Evolutionary conservation across 805 yeast genomes (phyloP).

Genomic region (Wickerhamiella qilinensis): DNA sequence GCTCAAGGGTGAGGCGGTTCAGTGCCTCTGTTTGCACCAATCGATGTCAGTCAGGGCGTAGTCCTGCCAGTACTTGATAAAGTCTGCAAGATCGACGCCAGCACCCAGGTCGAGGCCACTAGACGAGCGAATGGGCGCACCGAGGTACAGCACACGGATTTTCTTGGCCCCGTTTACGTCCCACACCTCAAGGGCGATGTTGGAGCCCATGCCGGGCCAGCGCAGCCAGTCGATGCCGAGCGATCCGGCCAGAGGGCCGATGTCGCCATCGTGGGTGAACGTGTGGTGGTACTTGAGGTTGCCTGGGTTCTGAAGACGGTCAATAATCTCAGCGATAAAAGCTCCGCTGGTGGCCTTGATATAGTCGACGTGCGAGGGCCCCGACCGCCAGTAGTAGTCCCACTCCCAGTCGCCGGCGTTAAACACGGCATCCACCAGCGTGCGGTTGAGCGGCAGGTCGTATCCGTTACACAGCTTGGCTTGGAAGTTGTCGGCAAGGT

Average conservation of each 20-base stretch:
- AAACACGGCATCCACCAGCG: slow-evolving; percentile 24
- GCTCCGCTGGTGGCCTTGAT: slow-evolving; percentile 24
- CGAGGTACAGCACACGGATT: slow-evolving; percentile 26
- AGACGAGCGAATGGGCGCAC: slow-evolving; percentile 13
- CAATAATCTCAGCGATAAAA: slow-evolving; percentile 24
- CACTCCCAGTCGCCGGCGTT: slow-evolving; percentile 31
- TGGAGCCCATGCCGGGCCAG: slow-evolving; percentile 37
- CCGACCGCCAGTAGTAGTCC: slow-evolving; percentile 25
- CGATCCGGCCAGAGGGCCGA: slow-evolving; percentile 25
- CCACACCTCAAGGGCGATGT: slow-evolving; percentile 27
- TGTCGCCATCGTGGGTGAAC: slow-evolving; percentile 30
- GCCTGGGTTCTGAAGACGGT: slow-evolving; percentile 18
- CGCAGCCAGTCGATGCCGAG: slow-evolving; percentile 23
- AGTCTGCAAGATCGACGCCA: background rate
- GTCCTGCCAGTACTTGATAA: background rate
- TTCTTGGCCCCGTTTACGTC: slow-evolving; percentile 16
- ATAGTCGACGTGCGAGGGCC: slow-evolving; percentile 23
- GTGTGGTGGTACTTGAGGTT: slow-evolving; percentile 24
- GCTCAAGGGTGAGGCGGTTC: too few relatives aligned
- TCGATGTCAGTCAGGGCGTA: background rate
- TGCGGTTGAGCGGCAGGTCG: slow-evolving; percentile 21
- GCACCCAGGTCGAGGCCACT: background rate
- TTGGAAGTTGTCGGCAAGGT: slow-evolving; percentile 29
- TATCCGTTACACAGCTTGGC: slow-evolving; percentile 26
- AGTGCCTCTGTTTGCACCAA: background rate